phyloP scores from a whole-genome alignment of 2,329 filamentous ascomycete species.

The Fusarium sp. region DNA sequence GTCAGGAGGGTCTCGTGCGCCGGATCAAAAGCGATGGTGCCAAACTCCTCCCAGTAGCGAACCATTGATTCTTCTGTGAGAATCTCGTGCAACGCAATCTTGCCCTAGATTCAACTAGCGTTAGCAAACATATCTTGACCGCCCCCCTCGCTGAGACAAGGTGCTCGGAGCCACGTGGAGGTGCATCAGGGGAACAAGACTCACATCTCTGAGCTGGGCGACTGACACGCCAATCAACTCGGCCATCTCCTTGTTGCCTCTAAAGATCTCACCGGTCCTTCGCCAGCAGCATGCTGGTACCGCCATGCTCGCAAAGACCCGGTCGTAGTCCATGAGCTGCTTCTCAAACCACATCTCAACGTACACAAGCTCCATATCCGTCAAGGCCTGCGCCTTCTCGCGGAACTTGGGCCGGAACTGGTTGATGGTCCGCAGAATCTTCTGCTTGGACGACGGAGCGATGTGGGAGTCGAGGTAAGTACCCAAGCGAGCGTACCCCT shows the following conservation, averaged over 20 bases:
- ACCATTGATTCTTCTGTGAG: conserved; percentile 95
- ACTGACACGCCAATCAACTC: conserved; percentile 94
- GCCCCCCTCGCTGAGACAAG: conserved; percentile 1
- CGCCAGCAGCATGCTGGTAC: conserved; percentile 98
- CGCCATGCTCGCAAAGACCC: conserved; percentile 98
- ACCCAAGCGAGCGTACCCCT: conserved; percentile 90
- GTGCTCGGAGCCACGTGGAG: conserved; percentile 7
- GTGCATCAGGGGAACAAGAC: conserved; percentile 51
- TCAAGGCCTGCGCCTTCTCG: conserved; percentile 91
- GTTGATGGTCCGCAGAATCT: conserved; percentile 91
- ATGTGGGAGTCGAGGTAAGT: conserved; percentile 94
- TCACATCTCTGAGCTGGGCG: conserved; percentile 88
- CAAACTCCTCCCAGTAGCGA: conserved; percentile 99
- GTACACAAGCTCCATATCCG: conserved; percentile 91
- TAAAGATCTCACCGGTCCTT: conserved; percentile 95
- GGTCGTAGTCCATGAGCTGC: conserved; percentile 96
- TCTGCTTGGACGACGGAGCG: conserved; percentile 83
- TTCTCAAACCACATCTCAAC: conserved; percentile 99
- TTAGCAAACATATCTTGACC: conserved; percentile 24
- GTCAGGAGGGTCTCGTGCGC: conserved; percentile 95
- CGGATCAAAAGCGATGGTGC: conserved; percentile 95
- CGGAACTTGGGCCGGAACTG: conserved; percentile 95
- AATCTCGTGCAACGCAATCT: conserved; percentile 94
- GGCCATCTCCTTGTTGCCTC: conserved; percentile 99
- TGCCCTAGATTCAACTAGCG: conserved; percentile 71